A percentile compares a stretch with the other conserved stretches of the same genome.
phyloP scores from a whole-genome alignment of 2,329 filamentous ascomycete genomes.

The Botrytis galanthina region DNA sequence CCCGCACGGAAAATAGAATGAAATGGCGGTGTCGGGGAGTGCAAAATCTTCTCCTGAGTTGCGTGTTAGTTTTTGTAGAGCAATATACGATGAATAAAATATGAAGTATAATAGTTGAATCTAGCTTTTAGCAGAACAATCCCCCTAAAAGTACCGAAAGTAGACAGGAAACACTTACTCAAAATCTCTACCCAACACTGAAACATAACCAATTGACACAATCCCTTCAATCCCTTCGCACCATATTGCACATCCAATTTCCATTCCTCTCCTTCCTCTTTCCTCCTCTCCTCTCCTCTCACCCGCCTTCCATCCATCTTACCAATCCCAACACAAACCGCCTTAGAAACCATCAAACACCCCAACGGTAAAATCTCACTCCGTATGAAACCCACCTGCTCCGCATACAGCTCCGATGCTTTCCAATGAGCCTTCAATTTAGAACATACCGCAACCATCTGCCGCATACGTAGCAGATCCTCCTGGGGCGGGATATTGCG shows the following conservation, averaged over 20 bases:
- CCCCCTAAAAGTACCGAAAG: neutral
- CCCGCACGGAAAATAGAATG: neutral
- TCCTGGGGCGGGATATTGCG: neutral
- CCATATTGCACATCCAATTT: neutral
- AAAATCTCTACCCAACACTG: neutral
- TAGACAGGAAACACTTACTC: neutral
- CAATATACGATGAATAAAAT: neutral
- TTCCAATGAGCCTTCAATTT: neutral
- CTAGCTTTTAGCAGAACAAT: neutral
- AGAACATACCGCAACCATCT: neutral
- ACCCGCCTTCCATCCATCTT: neutral
- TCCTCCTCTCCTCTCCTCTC: neutral
- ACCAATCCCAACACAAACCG: neutral
- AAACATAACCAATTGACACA: conserved; percentile 5
- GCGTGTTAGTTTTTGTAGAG: neutral
- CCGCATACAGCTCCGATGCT: neutral
- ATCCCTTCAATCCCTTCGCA: neutral
- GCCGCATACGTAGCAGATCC: neutral
- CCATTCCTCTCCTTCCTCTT: neutral
- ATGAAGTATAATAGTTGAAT: neutral
- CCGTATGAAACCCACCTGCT: neutral
- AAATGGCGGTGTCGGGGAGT: neutral
- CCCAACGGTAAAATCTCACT: neutral
- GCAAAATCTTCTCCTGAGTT: neutral
- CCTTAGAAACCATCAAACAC: neutral